Conservation (phyloP, 2,329 filamentous ascomycete genomes). For the Hymenoscyphus fructigenus region DNA sequence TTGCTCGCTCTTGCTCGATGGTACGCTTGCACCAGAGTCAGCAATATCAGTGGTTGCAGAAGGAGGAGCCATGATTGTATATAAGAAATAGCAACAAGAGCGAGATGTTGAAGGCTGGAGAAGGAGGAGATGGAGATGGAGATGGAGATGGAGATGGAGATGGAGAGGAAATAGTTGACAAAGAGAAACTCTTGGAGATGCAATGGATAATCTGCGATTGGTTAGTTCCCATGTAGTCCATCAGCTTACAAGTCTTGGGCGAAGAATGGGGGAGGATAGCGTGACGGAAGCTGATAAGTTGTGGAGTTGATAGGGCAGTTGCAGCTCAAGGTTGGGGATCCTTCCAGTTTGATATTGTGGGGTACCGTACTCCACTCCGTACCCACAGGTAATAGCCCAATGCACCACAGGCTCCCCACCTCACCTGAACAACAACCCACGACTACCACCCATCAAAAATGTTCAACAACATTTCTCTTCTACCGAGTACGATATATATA, state of each 20-base stretch:
- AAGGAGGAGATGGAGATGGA: background rate
- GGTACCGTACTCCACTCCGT: background rate
- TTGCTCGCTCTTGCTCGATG: constrained; percentile 10
- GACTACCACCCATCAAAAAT: background rate
- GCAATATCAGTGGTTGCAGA: constrained; percentile 22
- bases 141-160: background rate
- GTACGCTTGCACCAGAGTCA: constrained; percentile 16
- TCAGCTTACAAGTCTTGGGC: background rate
- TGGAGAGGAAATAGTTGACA: background rate
- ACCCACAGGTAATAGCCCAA: background rate
- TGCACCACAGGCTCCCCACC: too few relatives aligned
- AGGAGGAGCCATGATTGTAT: constrained; percentile 27
- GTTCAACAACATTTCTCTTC: background rate
- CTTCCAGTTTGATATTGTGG: background rate
- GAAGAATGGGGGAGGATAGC: background rate
- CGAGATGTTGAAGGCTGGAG: background rate
- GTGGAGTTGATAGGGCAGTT: constrained; percentile 2
- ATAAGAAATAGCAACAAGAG: background rate
- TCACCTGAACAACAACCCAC: too few relatives aligned
- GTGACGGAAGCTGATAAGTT: background rate
- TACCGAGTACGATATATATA: too few relatives aligned
- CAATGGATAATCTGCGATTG: background rate
- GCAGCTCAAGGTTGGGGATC: background rate
- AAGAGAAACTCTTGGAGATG: background rate
- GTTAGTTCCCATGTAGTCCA: background rate